Percentiles rank a stretch among this genome's conserved stretches.
These are phyloP conservation scores for Hygrophorus russula DNA, from an alignment of 768 basidiomycete genomes.

Conservation along the genomic window DNA sequence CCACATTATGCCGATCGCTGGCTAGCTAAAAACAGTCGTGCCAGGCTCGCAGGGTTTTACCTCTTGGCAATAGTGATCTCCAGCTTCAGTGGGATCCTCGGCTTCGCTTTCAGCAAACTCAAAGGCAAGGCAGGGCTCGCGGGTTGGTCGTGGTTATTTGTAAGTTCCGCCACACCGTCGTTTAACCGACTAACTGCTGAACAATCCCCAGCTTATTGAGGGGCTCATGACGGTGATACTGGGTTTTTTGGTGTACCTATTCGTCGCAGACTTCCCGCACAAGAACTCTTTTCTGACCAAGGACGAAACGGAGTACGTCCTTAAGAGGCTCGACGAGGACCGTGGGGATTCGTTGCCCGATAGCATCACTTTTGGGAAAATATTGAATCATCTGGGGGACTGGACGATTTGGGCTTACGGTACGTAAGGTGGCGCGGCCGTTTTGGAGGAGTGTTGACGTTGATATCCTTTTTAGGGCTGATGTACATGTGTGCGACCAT, in stretches of 20 bases:
- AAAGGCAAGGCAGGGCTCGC: constrained; percentile 28
- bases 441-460: not conserved
- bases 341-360: constrained; percentile 41
- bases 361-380: constrained; percentile 22
- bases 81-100: constrained; percentile 39
- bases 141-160: constrained; percentile 47
- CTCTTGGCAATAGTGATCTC: constrained; percentile 29
- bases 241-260: constrained; percentile 32
- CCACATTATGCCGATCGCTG: not conserved
- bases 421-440: constrained; percentile 9
- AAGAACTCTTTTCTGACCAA: constrained; percentile 31
- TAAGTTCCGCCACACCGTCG: constrained; percentile 12
- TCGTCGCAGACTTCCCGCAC: constrained; percentile 36
- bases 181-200: not conserved
- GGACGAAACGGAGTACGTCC: constrained; percentile 29
- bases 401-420: constrained; percentile 40
- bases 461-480: constrained; percentile 17
- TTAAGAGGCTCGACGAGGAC: constrained; percentile 35
- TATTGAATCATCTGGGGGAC: constrained; percentile 27
- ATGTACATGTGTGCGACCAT: constrained; percentile 42
- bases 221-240: constrained; percentile 34
- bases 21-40: not conserved
- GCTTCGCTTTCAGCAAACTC: constrained; percentile 30
- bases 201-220: constrained; percentile 30
- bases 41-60: constrained; percentile 36